A percentile compares a stretch with the other conserved stretches of the same genome.
Evolutionary conservation across 2,329 filamentous ascomycete genomes (phyloP).

Genomic region (Pestalotiopsis sp.): DNA sequence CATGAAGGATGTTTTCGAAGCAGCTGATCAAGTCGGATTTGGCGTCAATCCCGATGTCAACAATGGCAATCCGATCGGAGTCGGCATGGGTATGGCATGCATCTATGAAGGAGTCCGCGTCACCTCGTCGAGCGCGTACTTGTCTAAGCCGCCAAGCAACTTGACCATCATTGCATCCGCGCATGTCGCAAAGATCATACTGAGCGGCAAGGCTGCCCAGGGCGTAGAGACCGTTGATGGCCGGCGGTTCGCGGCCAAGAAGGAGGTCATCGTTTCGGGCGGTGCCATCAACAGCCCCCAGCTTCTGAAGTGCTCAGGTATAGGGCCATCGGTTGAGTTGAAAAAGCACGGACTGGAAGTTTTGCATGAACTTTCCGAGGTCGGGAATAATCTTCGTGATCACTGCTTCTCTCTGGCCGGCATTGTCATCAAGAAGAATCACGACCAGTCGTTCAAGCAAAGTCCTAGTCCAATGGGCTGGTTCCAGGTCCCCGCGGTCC

Average conservation of each 20-base stretch:
- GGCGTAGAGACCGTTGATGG: constrained; percentile 19
- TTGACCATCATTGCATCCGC: constrained; percentile 16
- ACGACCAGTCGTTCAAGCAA: constrained; percentile 14
- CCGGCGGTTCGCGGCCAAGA: constrained; percentile 15
- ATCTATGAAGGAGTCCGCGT: constrained; percentile 39
- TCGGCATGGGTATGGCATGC: constrained; percentile 26
- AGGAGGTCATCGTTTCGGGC: constrained; percentile 30
- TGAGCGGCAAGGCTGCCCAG: constrained; percentile 23
- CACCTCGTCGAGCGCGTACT: constrained; percentile 43
- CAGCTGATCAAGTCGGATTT: constrained; percentile 20
- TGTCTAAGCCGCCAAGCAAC: constrained; percentile 16
- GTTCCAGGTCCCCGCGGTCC: constrained; percentile 34
- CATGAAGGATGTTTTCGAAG: constrained; percentile 18
- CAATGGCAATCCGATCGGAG: constrained; percentile 22
- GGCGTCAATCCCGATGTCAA: constrained; percentile 23
- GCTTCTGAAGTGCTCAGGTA: constrained; percentile 32
- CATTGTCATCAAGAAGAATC: constrained; percentile 26
- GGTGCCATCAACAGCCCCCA: constrained; percentile 30
- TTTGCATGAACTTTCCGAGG: constrained; percentile 26
- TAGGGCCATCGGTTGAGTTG: constrained; percentile 27
- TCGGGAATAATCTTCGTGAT: constrained; percentile 31
- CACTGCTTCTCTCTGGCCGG: constrained; percentile 21
- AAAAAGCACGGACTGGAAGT: constrained; percentile 23
- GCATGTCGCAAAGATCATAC: constrained; percentile 18
- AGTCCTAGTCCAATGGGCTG: constrained; percentile 33